Percentiles rank a stretch among this genome's conserved stretches.
These are phyloP conservation scores for Collybia mongolica DNA, from an alignment of 768 basidiomycete species.

Conservation along the genomic window DNA sequence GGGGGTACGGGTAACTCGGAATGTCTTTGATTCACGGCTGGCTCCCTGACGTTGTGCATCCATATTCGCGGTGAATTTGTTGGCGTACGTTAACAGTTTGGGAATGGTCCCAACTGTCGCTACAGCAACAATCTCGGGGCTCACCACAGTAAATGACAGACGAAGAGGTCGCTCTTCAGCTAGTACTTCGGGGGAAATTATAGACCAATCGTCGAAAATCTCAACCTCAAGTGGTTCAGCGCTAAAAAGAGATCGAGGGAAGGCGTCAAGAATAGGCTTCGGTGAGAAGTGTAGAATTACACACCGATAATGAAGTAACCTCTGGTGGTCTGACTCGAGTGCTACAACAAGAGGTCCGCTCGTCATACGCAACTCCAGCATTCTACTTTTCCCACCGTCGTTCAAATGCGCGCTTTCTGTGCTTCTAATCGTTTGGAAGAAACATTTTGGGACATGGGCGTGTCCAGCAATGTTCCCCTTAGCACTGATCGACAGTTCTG, in stretches of 20 bases:
- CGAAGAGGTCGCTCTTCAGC: constrained; percentile 52
- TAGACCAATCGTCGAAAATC: constrained; percentile 83
- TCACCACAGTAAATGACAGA: constrained; percentile 73
- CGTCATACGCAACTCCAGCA: constrained; percentile 75
- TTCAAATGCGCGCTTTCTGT: constrained; percentile 36
- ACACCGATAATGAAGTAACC: constrained; percentile 73
- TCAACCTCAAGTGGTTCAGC: constrained; percentile 76
- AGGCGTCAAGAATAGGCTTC: background rate
- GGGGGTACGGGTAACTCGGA: constrained; percentile 67
- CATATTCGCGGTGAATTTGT: constrained; percentile 74
- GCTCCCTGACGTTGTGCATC: constrained; percentile 75
- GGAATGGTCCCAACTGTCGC: constrained; percentile 78
- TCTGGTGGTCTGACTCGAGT: constrained; percentile 76
- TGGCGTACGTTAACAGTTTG: constrained; percentile 68
- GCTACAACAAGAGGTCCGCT: constrained; percentile 66
- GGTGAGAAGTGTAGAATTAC: constrained; percentile 16
- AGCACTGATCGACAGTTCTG: constrained; percentile 64
- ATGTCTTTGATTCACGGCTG: constrained; percentile 74
- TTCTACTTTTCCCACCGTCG: constrained; percentile 38
- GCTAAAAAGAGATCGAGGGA: constrained; percentile 31
- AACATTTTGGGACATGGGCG: constrained; percentile 63
- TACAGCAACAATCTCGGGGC: constrained; percentile 64
- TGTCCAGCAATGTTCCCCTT: constrained; percentile 72
- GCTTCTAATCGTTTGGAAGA: constrained; percentile 73
- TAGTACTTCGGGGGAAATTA: constrained; percentile 35